These are phyloP conservation scores for Fomitopsis schrenkii DNA, from an alignment of 1,284 basidiomycete species.

Conservation along the genomic window DNA sequence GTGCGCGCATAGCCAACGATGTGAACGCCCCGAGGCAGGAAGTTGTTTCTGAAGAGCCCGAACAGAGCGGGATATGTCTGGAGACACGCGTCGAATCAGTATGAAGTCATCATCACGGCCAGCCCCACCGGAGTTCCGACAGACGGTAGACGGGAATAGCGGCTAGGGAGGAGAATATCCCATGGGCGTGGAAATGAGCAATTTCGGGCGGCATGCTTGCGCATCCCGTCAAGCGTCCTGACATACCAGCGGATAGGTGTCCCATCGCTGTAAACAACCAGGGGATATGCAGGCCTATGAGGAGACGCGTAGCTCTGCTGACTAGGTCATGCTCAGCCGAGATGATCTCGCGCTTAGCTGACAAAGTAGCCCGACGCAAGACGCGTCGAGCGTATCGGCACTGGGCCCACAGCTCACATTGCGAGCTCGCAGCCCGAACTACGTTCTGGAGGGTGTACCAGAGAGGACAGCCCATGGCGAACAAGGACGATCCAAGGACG, in stretches of 20 bases:
- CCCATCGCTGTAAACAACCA: neutral
- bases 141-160: neutral
- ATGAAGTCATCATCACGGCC: slow-evolving; percentile 1
- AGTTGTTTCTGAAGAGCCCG: slow-evolving; percentile 76
- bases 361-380: neutral
- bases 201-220: neutral
- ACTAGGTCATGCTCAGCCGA: neutral
- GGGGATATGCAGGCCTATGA: neutral
- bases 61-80: slow-evolving; percentile 95
- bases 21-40: slow-evolving; percentile 79
- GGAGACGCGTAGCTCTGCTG: neutral
- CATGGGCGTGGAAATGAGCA: neutral
- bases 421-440: slow-evolving; percentile 8
- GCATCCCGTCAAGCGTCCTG: neutral
- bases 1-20: slow-evolving; percentile 96
- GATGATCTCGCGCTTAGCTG: neutral
- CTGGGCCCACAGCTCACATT: neutral
- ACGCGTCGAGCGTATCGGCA: neutral
- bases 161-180: neutral
- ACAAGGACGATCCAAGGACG: slow-evolving; percentile 3
- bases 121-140: neutral
- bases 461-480: slow-evolving; percentile 1
- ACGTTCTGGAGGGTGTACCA: slow-evolving; percentile 6
- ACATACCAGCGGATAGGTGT: too few species aligned
- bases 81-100: neutral